Percentiles rank a stretch among this genome's conserved stretches.
These are phyloP conservation scores for Eucommia ulmoides DNA, from an alignment of 257 asterid genomes.

Conservation along the genomic window DNA sequence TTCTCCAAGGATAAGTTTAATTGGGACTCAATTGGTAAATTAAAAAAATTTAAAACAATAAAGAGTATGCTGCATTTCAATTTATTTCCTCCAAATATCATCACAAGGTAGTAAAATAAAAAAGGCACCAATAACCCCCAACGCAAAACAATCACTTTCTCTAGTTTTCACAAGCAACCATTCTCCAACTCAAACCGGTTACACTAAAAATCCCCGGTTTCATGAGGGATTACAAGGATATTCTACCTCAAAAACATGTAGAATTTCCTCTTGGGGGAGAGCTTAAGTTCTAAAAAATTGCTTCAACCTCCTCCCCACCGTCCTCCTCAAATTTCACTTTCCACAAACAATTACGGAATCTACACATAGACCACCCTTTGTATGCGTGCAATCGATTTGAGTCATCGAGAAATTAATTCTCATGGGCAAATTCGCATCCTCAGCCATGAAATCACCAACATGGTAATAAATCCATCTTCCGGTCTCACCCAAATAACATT, in stretches of 20 bases:
- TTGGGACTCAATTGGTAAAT: no score
- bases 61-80: no score
- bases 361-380: constrained; percentile 1
- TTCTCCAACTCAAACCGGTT: no score
- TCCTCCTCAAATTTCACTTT: neutral
- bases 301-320: constrained; percentile 1
- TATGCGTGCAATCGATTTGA: constrained; percentile 1
- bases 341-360: neutral
- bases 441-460: neutral
- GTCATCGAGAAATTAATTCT: neutral
- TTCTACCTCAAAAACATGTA: neutral
- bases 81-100: no score
- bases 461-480: constrained; percentile 2
- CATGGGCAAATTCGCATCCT: neutral
- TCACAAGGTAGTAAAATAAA: no score
- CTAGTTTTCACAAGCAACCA: no score
- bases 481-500: neutral
- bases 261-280: neutral
- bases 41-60: no score
- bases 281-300: neutral
- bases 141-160: no score
- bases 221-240: neutral
- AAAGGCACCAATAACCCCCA: no score
- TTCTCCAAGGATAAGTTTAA: no score
- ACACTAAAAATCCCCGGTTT: neutral